Conservation (phyloP, 225 moss, liverwort and hornwort species). For the Rhytidiadelphus loreus region DNA sequence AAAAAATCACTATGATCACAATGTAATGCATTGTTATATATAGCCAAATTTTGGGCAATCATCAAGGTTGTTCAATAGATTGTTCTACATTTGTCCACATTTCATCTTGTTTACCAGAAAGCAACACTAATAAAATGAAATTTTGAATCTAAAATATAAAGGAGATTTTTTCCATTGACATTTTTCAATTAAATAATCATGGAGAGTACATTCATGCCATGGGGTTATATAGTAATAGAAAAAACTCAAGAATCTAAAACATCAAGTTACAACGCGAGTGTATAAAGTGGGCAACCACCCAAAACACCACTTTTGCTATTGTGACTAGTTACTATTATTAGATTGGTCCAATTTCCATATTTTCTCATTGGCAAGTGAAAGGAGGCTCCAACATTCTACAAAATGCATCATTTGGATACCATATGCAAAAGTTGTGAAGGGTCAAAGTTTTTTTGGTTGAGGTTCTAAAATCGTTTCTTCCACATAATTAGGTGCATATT, state of each 20-base stretch:
- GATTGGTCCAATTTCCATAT: not conserved
- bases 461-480: not conserved
- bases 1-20: not conserved
- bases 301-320: not conserved
- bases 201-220: not conserved
- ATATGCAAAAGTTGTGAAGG: not conserved
- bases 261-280: accelerated
- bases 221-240: accelerated
- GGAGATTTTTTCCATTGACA: not conserved
- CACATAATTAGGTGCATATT: not conserved
- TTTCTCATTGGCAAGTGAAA: not conserved
- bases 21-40: not conserved
- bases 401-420: accelerated
- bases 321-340: not conserved
- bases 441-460: not conserved
- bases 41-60: not conserved
- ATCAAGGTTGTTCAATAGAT: not conserved
- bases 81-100: not conserved
- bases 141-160: not conserved
- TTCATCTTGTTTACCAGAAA: not conserved
- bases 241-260: not conserved
- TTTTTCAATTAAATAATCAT: not conserved
- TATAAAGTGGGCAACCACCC: accelerated
- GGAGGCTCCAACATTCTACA: accelerated
- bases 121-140: not conserved